These are phyloP conservation scores for Ophiostoma novo-ulmi DNA, from an alignment of 2,329 filamentous ascomycete genomes.

Conservation along the genomic window DNA sequence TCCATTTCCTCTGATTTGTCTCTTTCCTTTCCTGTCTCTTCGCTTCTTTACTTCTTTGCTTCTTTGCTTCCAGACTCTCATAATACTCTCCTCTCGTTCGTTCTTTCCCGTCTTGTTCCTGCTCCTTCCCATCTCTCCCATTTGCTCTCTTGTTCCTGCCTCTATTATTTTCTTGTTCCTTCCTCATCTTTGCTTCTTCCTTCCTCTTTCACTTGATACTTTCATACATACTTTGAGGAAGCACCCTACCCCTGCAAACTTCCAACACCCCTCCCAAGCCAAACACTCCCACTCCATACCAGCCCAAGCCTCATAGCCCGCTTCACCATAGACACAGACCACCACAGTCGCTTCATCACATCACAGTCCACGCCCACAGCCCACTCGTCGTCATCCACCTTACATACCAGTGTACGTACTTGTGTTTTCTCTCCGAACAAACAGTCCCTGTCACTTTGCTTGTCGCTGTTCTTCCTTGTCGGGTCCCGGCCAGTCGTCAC, in stretches of 20 bases:
- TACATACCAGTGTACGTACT: conserved; percentile 10
- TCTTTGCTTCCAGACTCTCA: too few relatives aligned
- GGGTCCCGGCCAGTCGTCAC: conserved; percentile 9
- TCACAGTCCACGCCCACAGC: not conserved
- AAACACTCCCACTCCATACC: not conserved
- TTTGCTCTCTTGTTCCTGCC: not conserved
- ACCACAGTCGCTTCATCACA: not conserved
- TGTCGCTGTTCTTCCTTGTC: not conserved
- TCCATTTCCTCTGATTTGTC: not conserved
- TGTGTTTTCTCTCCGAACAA: not conserved
- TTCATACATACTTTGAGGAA: not conserved
- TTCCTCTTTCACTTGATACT: not conserved
- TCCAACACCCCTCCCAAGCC: not conserved
- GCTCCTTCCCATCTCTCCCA: not conserved
- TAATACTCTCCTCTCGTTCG: not conserved
- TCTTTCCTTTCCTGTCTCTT: too few relatives aligned
- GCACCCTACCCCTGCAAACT: not conserved
- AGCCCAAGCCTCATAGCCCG: conserved; percentile 7
- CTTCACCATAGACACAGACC: conserved; percentile 2
- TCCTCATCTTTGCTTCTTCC: not conserved
- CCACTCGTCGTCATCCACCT: conserved; percentile 13
- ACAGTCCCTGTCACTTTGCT: not conserved
- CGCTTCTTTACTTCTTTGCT: too few relatives aligned
- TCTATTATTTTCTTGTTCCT: not conserved
- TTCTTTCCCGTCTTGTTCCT: not conserved